Conservation (phyloP, 345 rosid genomes). For the Syzygium aqueum region DNA sequence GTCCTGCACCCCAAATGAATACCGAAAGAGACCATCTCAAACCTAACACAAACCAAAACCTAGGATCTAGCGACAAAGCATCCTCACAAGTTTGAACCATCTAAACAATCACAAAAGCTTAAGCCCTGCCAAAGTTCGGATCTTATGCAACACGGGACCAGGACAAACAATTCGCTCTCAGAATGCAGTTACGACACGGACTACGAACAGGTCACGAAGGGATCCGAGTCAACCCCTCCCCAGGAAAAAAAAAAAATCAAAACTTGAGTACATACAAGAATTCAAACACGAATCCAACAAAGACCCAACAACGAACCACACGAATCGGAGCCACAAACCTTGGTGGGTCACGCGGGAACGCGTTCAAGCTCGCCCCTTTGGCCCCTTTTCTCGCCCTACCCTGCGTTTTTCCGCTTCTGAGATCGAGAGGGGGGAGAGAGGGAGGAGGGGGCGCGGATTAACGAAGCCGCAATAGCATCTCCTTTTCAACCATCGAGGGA, state of each 20-base stretch:
- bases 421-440: background rate
- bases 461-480: background rate
- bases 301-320: background rate
- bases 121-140: background rate
- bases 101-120: background rate
- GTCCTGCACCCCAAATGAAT: background rate
- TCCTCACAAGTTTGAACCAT: background rate
- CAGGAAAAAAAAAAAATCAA: background rate
- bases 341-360: background rate
- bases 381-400: background rate
- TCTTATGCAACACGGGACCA: background rate
- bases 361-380: background rate
- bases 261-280: background rate
- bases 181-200: background rate
- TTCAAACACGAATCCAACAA: background rate
- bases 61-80: background rate
- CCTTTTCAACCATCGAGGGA: background rate
- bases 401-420: background rate
- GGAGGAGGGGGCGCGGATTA: background rate
- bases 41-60: background rate
- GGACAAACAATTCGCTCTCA: background rate
- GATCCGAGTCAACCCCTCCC: background rate
- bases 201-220: background rate
- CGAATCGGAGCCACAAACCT: background rate
- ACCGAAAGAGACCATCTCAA: background rate